Evolutionary conservation across 768 basidiomycete genomes (phyloP).

Genomic region (Mycena polygramma): DNA sequence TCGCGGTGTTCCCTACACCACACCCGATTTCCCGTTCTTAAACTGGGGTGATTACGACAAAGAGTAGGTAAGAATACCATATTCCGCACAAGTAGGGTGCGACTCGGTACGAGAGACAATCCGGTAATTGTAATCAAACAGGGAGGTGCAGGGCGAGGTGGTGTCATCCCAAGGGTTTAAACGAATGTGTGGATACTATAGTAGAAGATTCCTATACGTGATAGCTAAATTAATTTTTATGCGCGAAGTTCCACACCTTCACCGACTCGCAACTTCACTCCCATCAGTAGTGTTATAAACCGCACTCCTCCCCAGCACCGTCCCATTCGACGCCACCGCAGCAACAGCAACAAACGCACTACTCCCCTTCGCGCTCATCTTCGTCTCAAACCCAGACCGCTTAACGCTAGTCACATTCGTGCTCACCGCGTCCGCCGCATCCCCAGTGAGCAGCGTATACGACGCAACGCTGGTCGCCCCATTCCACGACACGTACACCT

Average conservation of each 20-base stretch:
- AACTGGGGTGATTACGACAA: too few relatives aligned
- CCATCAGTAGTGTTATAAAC: conserved; percentile 13
- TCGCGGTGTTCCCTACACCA: too few relatives aligned
- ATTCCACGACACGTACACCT: conserved; percentile 37
- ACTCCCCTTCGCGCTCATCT: conserved; percentile 16
- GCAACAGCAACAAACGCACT: conserved; percentile 6
- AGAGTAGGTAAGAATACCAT: too few relatives aligned
- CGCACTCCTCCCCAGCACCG: conserved; percentile 11
- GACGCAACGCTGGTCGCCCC: conserved; percentile 30
- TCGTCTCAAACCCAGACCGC: conserved; percentile 37
- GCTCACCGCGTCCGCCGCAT: background rate
- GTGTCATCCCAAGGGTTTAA: too few relatives aligned
- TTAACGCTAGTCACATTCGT: background rate
- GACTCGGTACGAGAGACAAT: too few relatives aligned
- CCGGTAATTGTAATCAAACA: too few relatives aligned
- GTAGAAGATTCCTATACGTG: too few relatives aligned
- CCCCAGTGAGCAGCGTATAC: conserved; percentile 28
- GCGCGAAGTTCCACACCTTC: background rate
- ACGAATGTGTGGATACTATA: too few relatives aligned
- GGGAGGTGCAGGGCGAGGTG: too few relatives aligned
- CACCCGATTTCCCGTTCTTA: too few relatives aligned
- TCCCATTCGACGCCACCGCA: conserved; percentile 11
- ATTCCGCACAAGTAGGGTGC: too few relatives aligned
- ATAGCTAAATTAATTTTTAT: too few relatives aligned
- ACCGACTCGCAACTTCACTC: background rate